Evolutionary conservation across 768 basidiomycete species (phyloP).

Genomic region (Chalciporus chontae): DNA sequence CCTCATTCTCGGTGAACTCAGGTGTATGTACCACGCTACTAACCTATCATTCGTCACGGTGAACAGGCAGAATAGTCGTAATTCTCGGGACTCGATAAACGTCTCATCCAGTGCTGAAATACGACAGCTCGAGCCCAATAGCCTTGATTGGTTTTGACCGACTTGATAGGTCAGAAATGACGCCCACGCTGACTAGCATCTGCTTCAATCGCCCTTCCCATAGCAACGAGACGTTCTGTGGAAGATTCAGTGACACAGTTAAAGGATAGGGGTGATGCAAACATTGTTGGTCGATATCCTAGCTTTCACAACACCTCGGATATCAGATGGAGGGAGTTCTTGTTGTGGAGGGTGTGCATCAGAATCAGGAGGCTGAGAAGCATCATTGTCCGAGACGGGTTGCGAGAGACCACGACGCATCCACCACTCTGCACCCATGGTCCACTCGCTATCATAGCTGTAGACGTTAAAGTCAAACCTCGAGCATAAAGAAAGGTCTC

Average conservation of each 20-base stretch:
- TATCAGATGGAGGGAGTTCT: slow-evolving; percentile 27
- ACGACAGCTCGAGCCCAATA: slow-evolving; percentile 89
- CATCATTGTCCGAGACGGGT: slow-evolving; percentile 14
- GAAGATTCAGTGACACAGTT: background rate
- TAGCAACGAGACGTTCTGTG: slow-evolving; percentile 81
- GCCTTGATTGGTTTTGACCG: slow-evolving; percentile 84
- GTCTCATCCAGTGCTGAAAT: slow-evolving; percentile 66
- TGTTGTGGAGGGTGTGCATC: slow-evolving; percentile 11
- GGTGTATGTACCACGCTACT: slow-evolving; percentile 21
- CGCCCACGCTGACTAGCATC: slow-evolving; percentile 84
- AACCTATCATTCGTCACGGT: slow-evolving; percentile 13
- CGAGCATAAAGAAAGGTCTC: slow-evolving; percentile 81
- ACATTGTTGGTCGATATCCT: slow-evolving; percentile 88
- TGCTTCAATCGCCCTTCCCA: slow-evolving; percentile 94
- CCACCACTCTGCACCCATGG: slow-evolving; percentile 97
- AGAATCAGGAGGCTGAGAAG: background rate
- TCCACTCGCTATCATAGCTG: slow-evolving; percentile 95
- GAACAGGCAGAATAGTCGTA: background rate
- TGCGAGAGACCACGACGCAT: slow-evolving; percentile 54
- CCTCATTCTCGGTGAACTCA: background rate
- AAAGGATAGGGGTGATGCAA: slow-evolving; percentile 22
- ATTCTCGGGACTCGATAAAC: background rate
- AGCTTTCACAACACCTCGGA: slow-evolving; percentile 86
- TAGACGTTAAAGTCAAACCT: slow-evolving; percentile 97
- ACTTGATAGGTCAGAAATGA: slow-evolving; percentile 86